These are phyloP conservation scores for Xylaria longipes DNA, from an alignment of 495 filamentous ascomycete species.

Conservation along the genomic window DNA sequence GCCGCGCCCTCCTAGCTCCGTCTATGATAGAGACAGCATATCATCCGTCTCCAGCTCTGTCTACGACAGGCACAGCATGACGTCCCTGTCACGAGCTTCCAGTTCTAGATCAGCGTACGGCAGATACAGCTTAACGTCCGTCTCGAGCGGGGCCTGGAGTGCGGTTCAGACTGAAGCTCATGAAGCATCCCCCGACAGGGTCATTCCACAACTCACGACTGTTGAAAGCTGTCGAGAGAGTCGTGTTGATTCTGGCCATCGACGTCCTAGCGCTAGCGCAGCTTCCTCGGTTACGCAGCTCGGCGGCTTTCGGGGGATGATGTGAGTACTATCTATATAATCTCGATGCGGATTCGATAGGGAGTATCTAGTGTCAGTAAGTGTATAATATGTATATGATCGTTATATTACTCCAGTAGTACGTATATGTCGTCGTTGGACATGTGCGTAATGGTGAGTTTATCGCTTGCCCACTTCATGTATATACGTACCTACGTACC, in stretches of 20 bases:
- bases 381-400: background rate
- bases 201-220: background rate
- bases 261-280: background rate
- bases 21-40: background rate
- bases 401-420: background rate
- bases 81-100: background rate
- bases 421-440: background rate
- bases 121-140: background rate
- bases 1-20: background rate
- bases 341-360: no score
- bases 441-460: background rate
- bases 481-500: no score
- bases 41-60: background rate
- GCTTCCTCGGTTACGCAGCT: conserved; percentile 10
- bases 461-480: no score
- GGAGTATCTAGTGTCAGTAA: background rate
- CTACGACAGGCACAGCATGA: background rate
- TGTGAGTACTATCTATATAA: background rate
- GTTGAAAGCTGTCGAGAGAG: background rate
- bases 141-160: background rate
- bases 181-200: background rate
- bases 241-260: background rate
- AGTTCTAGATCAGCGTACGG: background rate
- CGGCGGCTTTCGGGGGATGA: conserved; percentile 15
- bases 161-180: background rate